Conservation (phyloP, 1,139 yeast species). For the Insectozyma bohioensis region DNA sequence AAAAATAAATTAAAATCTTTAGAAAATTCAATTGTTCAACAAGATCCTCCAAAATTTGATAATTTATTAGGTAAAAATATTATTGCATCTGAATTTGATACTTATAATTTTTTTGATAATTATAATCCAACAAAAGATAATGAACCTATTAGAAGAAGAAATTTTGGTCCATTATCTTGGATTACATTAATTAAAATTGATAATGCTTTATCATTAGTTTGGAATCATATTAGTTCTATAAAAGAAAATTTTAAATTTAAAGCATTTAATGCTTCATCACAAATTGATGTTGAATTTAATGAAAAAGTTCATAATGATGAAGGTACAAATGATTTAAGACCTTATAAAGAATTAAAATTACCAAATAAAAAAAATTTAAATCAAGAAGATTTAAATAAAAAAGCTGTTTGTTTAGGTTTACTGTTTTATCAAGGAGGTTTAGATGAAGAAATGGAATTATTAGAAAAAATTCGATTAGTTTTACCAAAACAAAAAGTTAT, state of each 20-base stretch:
- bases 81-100: conserved; percentile 20
- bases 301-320: conserved; percentile 19
- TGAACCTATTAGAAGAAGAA: conserved; percentile 24
- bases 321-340: conserved; percentile 22
- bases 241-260: conserved; percentile 10
- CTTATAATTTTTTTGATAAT: conserved; percentile 33
- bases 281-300: conserved; percentile 12
- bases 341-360: conserved; percentile 17
- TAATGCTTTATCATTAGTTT: conserved; percentile 17
- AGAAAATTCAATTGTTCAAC: conserved; percentile 11
- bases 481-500: conserved; percentile 44
- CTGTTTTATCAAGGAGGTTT: conserved; percentile 32
- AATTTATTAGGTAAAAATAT: conserved; percentile 14
- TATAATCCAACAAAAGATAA: conserved; percentile 26
- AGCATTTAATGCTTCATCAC: too few relatives aligned
- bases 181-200: conserved; percentile 30
- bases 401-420: conserved; percentile 30
- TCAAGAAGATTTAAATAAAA: conserved; percentile 18
- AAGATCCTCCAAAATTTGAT: conserved; percentile 4
- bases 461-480: conserved; percentile 35
- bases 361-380: conserved; percentile 5
- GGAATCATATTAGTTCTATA: conserved; percentile 14
- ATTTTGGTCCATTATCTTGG: conserved; percentile 41
- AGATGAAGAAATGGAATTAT: conserved; percentile 28
- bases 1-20: conserved; percentile 18